Conservation (phyloP, 2,329 filamentous ascomycete species). For the Amauroascus verrucosus region DNA sequence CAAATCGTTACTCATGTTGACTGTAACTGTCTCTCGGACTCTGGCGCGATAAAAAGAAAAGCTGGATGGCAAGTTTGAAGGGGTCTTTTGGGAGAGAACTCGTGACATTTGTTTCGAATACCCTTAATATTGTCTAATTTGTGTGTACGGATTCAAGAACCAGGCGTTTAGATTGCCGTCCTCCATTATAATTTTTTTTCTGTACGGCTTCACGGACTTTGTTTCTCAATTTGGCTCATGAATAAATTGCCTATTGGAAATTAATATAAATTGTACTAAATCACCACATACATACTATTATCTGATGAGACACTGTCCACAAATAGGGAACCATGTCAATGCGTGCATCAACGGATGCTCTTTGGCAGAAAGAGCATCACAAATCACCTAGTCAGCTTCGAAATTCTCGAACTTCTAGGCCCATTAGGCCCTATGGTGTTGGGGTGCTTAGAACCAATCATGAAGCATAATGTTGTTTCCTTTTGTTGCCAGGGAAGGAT, state of each 20-base stretch:
- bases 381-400: too few relatives aligned
- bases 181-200: neutral
- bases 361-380: too few relatives aligned
- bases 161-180: slow-evolving; percentile 11
- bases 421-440: too few relatives aligned
- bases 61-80: neutral
- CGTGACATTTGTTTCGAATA: slow-evolving; percentile 7
- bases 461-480: too few relatives aligned
- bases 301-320: neutral
- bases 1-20: neutral
- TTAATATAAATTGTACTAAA: slow-evolving; percentile 3
- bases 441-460: too few relatives aligned
- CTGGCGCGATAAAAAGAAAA: neutral
- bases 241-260: neutral
- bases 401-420: too few relatives aligned
- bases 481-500: too few relatives aligned
- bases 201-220: slow-evolving; percentile 1
- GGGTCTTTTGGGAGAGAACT: neutral
- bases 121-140: slow-evolving; percentile 10
- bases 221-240: neutral
- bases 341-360: too few relatives aligned
- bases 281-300: neutral
- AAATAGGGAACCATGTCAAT: too few relatives aligned
- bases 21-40: neutral
- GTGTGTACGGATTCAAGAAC: neutral